These are phyloP conservation scores for Trichophyton simii DNA, from an alignment of 2,329 filamentous ascomycete genomes.

Conservation along the genomic window DNA sequence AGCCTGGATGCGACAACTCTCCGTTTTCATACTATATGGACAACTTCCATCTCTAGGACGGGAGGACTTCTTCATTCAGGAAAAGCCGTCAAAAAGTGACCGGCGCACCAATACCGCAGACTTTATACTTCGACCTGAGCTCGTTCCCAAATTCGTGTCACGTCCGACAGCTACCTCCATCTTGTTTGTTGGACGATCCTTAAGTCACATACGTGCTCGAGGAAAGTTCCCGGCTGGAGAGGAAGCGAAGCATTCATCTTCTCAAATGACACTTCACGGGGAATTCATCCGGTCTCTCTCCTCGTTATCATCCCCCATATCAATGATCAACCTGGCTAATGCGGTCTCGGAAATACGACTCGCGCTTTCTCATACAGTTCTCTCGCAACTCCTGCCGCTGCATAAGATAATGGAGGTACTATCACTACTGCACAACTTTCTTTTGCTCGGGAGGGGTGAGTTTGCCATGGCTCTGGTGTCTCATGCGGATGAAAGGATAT, in stretches of 20 bases:
- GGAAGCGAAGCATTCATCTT: slow-evolving; percentile 32
- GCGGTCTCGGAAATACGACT: slow-evolving; percentile 64
- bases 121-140: slow-evolving; percentile 45
- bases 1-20: slow-evolving; percentile 82
- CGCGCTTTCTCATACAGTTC: slow-evolving; percentile 68
- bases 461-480: slow-evolving; percentile 79
- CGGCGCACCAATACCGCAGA: slow-evolving; percentile 37
- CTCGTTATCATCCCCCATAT: slow-evolving; percentile 59
- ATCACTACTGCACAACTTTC: slow-evolving; percentile 68
- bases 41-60: slow-evolving; percentile 63
- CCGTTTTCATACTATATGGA: slow-evolving; percentile 84
- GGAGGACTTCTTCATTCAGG: slow-evolving; percentile 74
- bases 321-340: slow-evolving; percentile 54
- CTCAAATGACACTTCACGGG: slow-evolving; percentile 45
- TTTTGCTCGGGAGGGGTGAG: slow-evolving; percentile 75
- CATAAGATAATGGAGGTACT: slow-evolving; percentile 65
- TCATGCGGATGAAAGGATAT: slow-evolving; percentile 69
- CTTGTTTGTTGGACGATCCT: slow-evolving; percentile 76
- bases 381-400: slow-evolving; percentile 71
- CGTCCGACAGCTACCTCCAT: slow-evolving; percentile 65
- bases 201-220: slow-evolving; percentile 63
- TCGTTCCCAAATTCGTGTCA: slow-evolving; percentile 71
- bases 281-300: slow-evolving; percentile 48
- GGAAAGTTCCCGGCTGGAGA: slow-evolving; percentile 25
- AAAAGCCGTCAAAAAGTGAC: slow-evolving; percentile 25